These are phyloP conservation scores for Lachancea sp. DNA, from an alignment of 805 yeast species.

Conservation along the genomic window DNA sequence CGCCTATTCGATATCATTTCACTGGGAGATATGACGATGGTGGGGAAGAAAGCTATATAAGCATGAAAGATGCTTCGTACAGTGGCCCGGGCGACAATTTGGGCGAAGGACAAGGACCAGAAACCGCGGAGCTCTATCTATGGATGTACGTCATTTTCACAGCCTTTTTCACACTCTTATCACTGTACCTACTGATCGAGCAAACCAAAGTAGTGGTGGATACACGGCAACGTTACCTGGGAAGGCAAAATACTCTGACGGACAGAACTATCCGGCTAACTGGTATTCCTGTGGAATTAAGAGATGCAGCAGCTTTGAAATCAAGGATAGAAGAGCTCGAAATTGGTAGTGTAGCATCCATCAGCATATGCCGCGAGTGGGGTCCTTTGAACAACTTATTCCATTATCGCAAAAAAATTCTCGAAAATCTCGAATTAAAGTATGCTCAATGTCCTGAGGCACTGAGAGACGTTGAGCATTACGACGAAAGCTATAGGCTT, in stretches of 20 bases:
- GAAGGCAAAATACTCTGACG: constrained; percentile 80
- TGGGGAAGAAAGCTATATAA: constrained; percentile 27
- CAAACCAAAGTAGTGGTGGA: constrained; percentile 70
- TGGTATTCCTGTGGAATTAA: constrained; percentile 79
- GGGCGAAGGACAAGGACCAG: constrained; percentile 23
- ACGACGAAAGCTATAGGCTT: constrained; percentile 22
- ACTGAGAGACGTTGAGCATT: constrained; percentile 18
- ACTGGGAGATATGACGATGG: constrained; percentile 75
- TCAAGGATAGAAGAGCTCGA: constrained; percentile 71
- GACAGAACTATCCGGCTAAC: constrained; percentile 84
- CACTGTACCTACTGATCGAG: constrained; percentile 52
- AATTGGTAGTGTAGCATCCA: constrained; percentile 71
- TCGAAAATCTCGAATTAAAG: constrained; percentile 55
- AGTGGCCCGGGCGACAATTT: constrained; percentile 17
- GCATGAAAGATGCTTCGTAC: constrained; percentile 9
- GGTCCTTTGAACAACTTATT: constrained; percentile 59
- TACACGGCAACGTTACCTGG: constrained; percentile 75
- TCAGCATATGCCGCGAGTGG: constrained; percentile 88
- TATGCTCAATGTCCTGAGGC: constrained; percentile 30
- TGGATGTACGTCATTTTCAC: constrained; percentile 90
- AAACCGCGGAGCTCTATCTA: constrained; percentile 46
- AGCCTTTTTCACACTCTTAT: constrained; percentile 69
- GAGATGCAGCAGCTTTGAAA: constrained; percentile 64
- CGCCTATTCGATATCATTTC: constrained; percentile 77
- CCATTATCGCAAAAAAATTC: constrained; percentile 46